phyloP scores from a whole-genome alignment of 2,329 filamentous ascomycete species.

The Trichoderma guizhouense region DNA sequence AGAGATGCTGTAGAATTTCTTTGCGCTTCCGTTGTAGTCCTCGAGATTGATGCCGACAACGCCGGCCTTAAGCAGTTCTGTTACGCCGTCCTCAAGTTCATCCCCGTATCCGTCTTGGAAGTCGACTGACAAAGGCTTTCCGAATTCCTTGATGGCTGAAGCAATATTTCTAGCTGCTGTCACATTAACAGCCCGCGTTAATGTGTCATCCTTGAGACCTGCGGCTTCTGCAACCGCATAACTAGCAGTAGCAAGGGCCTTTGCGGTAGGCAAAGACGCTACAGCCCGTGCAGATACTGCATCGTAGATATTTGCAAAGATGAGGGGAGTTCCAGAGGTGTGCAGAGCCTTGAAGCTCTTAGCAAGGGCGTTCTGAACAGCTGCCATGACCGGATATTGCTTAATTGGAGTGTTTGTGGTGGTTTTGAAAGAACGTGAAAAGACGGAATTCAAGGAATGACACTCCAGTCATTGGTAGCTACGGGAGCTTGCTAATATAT shows the following conservation, averaged over 20 bases:
- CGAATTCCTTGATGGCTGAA: neutral
- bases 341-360: neutral
- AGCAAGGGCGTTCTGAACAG: neutral
- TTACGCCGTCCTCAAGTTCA: neutral
- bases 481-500: neutral
- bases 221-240: conserved; percentile 7
- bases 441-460: neutral
- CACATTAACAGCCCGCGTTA: neutral
- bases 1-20: neutral
- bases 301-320: conserved; percentile 1
- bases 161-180: neutral
- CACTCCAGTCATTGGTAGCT: neutral
- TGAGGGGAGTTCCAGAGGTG: neutral
- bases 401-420: neutral
- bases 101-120: conserved; percentile 10
- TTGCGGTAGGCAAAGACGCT: neutral
- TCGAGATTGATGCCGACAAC: conserved; percentile 12
- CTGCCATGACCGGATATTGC: neutral
- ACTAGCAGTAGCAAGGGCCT: conserved; percentile 1
- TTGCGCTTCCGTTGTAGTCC: neutral
- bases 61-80: neutral
- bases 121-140: conserved; percentile 5
- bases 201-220: neutral
- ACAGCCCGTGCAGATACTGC: neutral
- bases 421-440: neutral